Base-by-base conservation (phyloP, 805 yeast genomes). In the Candida andamanensis region DNA sequence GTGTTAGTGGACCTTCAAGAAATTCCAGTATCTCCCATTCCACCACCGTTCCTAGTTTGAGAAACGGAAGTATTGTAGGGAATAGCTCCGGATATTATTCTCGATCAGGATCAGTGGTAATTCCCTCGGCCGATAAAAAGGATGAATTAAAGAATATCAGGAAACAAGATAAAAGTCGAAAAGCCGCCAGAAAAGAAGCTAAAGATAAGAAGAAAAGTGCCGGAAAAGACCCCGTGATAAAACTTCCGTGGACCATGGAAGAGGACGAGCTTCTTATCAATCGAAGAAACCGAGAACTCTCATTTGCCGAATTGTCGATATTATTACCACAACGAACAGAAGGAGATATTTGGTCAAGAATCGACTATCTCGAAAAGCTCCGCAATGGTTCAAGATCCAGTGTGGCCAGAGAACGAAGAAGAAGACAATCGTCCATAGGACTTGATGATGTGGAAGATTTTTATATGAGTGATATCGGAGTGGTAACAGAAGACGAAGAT, bases 251-350 rank as follows among this genome's bases (percentile, higher is more conserved):
- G 78, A 56, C 72, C 2, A 57, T 61, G 46, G 92, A 83, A 32
- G 95, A 85, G 54, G 95, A 85, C 55, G 82, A 78, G 40, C 53
- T 85, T 23, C 46, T 75, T 26, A 69, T 70, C 28, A 65, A 73
- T 37, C 63, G 82, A 31, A 56, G 74, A 7, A 60, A 72, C 30
- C 60, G 77, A 42, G 80, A 80, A 34, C 58, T 86, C 24, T 72
- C 81, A 20, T 68, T 81, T 46, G 81, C 80, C 12, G 95, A 86
- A 56, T 60, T 86, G 23, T 70, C 81, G 11, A 78, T 85, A 20
- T 56, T 86, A 32, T 61, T 86, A 26, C 90, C 92, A 11, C 72
- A 70, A 36, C 72, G 85, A 41, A 68, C 92, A 0, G 87, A 82
- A 50, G 66, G 66, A n/a, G 92, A 85, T 44, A 86, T 86, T 26